Percentiles rank a stretch among this genome's conserved stretches.
phyloP scores from a whole-genome alignment of 805 yeast genomes.

The Saccharomyces paradoxus region DNA sequence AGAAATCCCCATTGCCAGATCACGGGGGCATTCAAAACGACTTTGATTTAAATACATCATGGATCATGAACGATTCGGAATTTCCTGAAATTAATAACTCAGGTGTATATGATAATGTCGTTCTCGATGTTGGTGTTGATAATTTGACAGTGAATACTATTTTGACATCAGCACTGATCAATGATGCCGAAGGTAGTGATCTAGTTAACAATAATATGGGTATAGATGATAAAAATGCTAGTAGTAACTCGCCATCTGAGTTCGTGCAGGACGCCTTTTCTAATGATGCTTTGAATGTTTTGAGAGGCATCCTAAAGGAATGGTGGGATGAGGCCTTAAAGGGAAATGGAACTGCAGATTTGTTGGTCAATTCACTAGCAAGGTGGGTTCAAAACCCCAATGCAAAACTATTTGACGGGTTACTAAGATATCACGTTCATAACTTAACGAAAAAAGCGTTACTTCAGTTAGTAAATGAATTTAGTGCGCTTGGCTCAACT shows the following conservation, averaged over 20 bases:
- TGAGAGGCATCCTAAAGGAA: constrained; percentile 66
- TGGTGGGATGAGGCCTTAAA: constrained; percentile 92
- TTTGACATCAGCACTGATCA: constrained; percentile 71
- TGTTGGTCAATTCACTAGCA: constrained; percentile 71
- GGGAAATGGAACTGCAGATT: constrained; percentile 65
- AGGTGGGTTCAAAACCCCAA: constrained; percentile 78
- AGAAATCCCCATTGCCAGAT: constrained; percentile 61
- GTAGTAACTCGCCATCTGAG: constrained; percentile 17
- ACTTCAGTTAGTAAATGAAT: constrained; percentile 69
- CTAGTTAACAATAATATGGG: constrained; percentile 43
- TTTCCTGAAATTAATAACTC: constrained; percentile 71
- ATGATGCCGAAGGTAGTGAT: constrained; percentile 83
- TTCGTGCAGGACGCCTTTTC: constrained; percentile 82
- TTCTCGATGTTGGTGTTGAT: constrained; percentile 67
- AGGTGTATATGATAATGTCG: constrained; percentile 69
- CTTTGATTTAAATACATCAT: constrained; percentile 33
- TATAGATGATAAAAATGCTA: constrained; percentile 16
- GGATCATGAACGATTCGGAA: constrained; percentile 45
- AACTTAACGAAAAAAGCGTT: constrained; percentile 77
- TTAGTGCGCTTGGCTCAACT: constrained; percentile 67
- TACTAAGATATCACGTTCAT: constrained; percentile 79
- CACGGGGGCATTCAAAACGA: constrained; percentile 76
- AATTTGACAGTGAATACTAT: constrained; percentile 82
- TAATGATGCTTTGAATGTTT: constrained; percentile 57
- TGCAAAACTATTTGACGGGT: constrained; percentile 67